phyloP scores from a whole-genome alignment of 1,284 basidiomycete genomes.

The Sporisorium iseilematis-ciliati region DNA sequence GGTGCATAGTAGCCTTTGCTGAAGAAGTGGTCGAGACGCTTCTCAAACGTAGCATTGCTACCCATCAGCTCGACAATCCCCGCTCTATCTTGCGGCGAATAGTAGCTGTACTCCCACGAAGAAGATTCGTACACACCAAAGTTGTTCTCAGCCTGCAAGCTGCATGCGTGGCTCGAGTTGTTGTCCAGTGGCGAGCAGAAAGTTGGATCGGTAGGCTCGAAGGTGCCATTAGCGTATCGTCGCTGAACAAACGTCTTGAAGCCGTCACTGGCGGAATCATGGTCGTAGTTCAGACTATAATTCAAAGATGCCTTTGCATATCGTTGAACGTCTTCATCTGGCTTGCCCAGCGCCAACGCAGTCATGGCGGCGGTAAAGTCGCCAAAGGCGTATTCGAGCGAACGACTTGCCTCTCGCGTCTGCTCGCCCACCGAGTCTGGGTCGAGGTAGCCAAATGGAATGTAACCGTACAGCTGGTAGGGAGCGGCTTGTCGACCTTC shows the following conservation, averaged over 20 bases:
- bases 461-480: conserved; percentile 53
- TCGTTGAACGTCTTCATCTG: conserved; percentile 22
- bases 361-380: conserved; percentile 72
- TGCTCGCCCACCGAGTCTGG: conserved; percentile 53
- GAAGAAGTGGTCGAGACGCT: conserved; percentile 61
- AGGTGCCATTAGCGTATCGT: conserved; percentile 54
- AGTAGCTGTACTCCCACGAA: conserved; percentile 62
- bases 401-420: conserved; percentile 59
- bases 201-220: conserved; percentile 49
- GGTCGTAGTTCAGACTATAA: conserved; percentile 61
- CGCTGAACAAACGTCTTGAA: conserved; percentile 58
- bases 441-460: conserved; percentile 59
- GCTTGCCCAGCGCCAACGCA: conserved; percentile 43
- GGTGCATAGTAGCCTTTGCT: conserved; percentile 49
- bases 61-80: conserved; percentile 60
- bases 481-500: conserved; percentile 56
- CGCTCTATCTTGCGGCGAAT: conserved; percentile 56
- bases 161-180: conserved; percentile 45
- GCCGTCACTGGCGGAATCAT: conserved; percentile 35
- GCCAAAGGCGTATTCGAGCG: conserved; percentile 69
- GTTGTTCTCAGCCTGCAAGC: conserved; percentile 56
- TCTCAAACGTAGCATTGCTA: conserved; percentile 46
- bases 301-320: conserved; percentile 45
- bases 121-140: conserved; percentile 58
- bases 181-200: conserved; percentile 57